Percentiles rank a stretch among this genome's conserved stretches.
These are phyloP conservation scores for Thraustochytrium striatum DNA, from an alignment of 352 stramenopile species.

Conservation along the genomic window DNA sequence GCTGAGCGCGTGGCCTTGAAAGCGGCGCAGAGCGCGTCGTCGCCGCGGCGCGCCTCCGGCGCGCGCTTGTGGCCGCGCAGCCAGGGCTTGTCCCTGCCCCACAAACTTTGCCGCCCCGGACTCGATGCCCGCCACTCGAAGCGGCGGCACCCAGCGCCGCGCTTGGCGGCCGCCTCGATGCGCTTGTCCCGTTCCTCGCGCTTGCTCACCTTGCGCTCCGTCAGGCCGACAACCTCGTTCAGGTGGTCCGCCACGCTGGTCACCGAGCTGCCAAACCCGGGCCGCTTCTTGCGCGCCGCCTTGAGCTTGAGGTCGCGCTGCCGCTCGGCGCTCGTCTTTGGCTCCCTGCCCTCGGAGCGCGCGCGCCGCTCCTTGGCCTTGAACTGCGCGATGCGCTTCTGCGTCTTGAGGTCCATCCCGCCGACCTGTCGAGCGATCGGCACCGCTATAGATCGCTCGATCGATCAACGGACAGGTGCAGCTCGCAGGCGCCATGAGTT, in stretches of 20 bases:
- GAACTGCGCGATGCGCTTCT: constrained; percentile 36
- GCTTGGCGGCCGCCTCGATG: constrained; percentile 15
- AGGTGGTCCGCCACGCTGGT: constrained; percentile 37
- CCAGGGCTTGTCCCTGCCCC: constrained; percentile 4
- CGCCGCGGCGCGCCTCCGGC: background rate
- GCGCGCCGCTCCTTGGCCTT: constrained; percentile 23
- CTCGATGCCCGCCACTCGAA: background rate
- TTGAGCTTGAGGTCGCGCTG: background rate
- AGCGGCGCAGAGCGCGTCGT: background rate
- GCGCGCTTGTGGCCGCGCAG: constrained; percentile 5
- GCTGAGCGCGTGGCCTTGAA: no score
- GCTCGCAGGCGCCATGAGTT: no score
- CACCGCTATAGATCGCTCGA: no score
- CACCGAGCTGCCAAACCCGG: constrained; percentile 29
- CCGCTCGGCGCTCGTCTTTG: background rate
- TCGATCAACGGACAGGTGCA: no score
- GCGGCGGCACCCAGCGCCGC: constrained; percentile 18
- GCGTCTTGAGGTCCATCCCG: constrained; percentile 26
- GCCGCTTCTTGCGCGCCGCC: constrained; percentile 7
- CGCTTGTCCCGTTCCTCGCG: constrained; percentile 24
- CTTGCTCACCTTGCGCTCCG: constrained; percentile 38
- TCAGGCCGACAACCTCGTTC: constrained; percentile 35
- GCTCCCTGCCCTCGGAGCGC: background rate
- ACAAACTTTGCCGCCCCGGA: background rate
- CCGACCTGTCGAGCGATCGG: no score